Evolutionary conservation across 116 monocot genomes (phyloP), one percentile per base, ranked within the genome.

Genomic region (Dioscorea cayenensis): DNA sequence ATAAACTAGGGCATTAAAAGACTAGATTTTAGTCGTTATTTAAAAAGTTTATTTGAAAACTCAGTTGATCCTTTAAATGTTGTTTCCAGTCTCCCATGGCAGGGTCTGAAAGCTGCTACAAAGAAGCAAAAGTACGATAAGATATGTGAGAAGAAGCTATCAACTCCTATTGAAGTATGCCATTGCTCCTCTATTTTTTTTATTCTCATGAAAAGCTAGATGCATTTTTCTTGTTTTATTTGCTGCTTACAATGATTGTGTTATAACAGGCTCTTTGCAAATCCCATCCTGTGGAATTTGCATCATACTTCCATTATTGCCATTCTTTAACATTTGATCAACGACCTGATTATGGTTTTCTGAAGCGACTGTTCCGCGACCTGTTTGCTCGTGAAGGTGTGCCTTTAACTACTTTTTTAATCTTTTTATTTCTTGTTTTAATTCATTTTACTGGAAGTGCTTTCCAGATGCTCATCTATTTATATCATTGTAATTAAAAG

Each of bases 121-220:
- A 97, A 92, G 76, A 92, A 87, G 79, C 96, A 92, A 65, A 97
- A 97, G 62, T 92, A 97, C 81, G 92, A 97, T 69, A 97, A 97
- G 72, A 97, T 97, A 62, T 88, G 90, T 79, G 92, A 97, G 64
- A 97, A 92, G 71, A 97, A 97, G 77, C 82, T 97, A 71, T 86
- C 96, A 51, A 97, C 96, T 18, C 92, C 96, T 50, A 97, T 92
- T 64, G 96, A 97, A 82, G 96, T 97, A 67, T 73, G 51, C 65
- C 16, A 62, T 32, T 22, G 1, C 37, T 77, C 9, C 61, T 28
- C n/a, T 25, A 43, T 43, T 10, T 12, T 32, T 32, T 43, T 43
- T 43, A 43, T 43, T 43, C 43, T 43, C 12, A 43, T 43, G 3
- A 43, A 43, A 9, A 43, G 7, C 0, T 43, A 9, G 1, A 43